Evolutionary conservation across 2,329 filamentous ascomycete genomes (phyloP), one percentile per base, ranked within the genome.

Genomic region (Beauveria sp.): DNA sequence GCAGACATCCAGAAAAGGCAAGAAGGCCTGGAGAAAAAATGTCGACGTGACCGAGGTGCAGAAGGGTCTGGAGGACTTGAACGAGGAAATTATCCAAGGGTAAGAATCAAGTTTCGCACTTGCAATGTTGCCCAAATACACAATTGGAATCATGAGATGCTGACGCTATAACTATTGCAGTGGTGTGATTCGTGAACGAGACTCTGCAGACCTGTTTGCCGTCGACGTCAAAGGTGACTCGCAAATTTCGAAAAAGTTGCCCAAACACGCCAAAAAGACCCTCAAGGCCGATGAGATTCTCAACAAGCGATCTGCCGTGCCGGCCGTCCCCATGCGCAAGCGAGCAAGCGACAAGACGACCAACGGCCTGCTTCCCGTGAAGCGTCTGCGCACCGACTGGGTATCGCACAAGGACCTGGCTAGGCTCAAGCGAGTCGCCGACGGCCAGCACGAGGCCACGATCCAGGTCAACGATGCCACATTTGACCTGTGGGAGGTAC

Each of bases 11-110:
- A 84, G 94, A 72, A 99, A 99, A 74, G 94, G 96, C 69, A 97
- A 97, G 77, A 97, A 96, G 79, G 93, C 94, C 37, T 99, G 94
- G 94, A 85, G 94, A 71, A 99, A 97, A 75, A 96, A 99, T 77
- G 91, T 99, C 74, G 91, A 99, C 76, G 84, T 97, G 64, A 88
- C 90, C 30, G 88, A 96, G 64, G 84, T 99, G 28, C 84, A 93
- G 69, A 78, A 88, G 59, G 94, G 94, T 63, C 84, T 99, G 40
- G 88, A 92, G 64, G 83, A 89, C 70, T 79, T 96, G 66, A 91
- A 94, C 69, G 89, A 96, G 62, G 90, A 97, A 78, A 88, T 97
- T 64, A 94, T 96, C 66, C 84, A 88, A 79, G 94, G 94, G 91
- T 93, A 80, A 63, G 78, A 20, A 48, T 55, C 9, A 44, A 47